phyloP scores from a whole-genome alignment of 768 basidiomycete species.

The Phanerodontia chrysosporium region DNA sequence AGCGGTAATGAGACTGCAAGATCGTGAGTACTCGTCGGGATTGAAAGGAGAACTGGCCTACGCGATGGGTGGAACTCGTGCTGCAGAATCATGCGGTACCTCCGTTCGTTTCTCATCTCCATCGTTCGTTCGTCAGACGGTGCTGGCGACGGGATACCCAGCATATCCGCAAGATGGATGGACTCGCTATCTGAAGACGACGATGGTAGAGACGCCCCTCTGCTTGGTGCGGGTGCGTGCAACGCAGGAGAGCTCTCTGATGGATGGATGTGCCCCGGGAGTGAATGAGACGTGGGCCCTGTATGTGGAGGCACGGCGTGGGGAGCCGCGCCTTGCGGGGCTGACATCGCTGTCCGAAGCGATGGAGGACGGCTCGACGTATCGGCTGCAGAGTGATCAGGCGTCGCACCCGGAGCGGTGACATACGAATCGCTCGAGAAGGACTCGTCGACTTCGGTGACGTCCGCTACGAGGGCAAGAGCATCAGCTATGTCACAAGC shows the following conservation, averaged over 20 bases:
- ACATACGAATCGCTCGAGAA: too few relatives aligned
- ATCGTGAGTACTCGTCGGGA: background rate
- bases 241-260: conserved; percentile 13
- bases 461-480: too few relatives aligned
- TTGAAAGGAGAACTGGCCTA: conserved; percentile 28
- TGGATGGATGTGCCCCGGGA: conserved; percentile 11
- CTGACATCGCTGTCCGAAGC: background rate
- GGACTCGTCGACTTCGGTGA: too few relatives aligned
- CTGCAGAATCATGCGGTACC: conserved; percentile 60
- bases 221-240: conserved; percentile 25
- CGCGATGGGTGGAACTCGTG: conserved; percentile 69
- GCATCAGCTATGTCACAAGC: too few relatives aligned
- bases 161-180: background rate
- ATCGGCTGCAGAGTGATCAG: too few relatives aligned
- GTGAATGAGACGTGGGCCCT: background rate
- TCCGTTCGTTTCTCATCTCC: conserved; percentile 53
- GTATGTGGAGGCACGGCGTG: background rate
- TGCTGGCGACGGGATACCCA: conserved; percentile 37
- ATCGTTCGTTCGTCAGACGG: conserved; percentile 34
- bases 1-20: conserved; percentile 43
- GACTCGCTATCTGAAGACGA: background rate
- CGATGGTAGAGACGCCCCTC: conserved; percentile 27
- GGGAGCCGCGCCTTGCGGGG: background rate
- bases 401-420: too few relatives aligned
- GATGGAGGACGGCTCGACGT: background rate